Evolutionary conservation across 2,329 filamentous ascomycete genomes (phyloP), one percentile per base, ranked within the genome.

Genomic region (Trichoderma breve): DNA sequence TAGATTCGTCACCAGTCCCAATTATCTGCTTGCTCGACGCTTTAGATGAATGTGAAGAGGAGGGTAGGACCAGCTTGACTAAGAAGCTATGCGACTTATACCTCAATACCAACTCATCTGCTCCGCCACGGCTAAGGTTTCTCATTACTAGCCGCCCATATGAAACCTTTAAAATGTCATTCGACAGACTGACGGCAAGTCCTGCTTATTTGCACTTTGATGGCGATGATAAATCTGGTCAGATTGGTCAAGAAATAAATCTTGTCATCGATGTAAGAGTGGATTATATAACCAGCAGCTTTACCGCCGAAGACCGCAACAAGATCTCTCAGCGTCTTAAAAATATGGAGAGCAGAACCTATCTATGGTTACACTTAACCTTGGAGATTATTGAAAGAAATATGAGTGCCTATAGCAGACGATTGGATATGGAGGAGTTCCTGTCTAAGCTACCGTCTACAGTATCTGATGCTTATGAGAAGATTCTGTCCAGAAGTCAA

Each of bases 311-410:
- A 2, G 66, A 79, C 2, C 63, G 73, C 5, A 18, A 65, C 8
- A 55, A 71, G 7, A 73, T 83, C 12, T 43, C 73, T 6, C 61
- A 78, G 7, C 68, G 76, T 3, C 76, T 84, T 1, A 78, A 75
- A 21, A 1, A 60, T 15, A 75, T 79, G 65, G 67, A 76, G 6
- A 75, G 82, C 36, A 76, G 80, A 15, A 84, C 82, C 1, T 84
- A 84, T 72, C 77, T 84, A 0, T 84, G 82, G 82, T 77, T 83
- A 1, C 71, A 77, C 72, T 77, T 83, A 0, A 80, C 74, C 0
- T 73, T 84, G 3, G 73, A 79, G n/a, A 74, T 81, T 4, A 78
- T 83, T 36, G 53, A 78, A 7, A 55, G 71, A 6, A 74, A 57
- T 6, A 66, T 51, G 2, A 63, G 72, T 58, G 36, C 21, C 6